Base-by-base conservation (phyloP, 2,329 filamentous ascomycete genomes). In the Exophiala sp. region DNA sequence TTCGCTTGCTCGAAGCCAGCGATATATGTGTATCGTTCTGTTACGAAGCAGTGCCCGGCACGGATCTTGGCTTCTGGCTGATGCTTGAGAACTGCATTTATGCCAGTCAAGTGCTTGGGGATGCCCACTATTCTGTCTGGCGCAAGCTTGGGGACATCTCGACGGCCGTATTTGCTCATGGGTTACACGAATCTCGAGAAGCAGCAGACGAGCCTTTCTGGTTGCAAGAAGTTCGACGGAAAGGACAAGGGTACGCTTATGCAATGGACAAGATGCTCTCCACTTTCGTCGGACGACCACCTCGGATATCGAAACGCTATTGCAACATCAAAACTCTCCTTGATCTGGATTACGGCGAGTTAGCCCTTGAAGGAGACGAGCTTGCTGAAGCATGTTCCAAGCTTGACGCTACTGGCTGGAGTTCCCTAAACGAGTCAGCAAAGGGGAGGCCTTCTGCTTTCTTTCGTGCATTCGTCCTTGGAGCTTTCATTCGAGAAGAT, bases 201-300 rank as follows among this genome's bases (percentile, higher is more conserved):
- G 62, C 66, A 75, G 20, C 66, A 68, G 50, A 64, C 65, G 2
- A 70, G 69, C 5, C 77, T 78, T 54, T 29, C 24, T 29, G 24
- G 24, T 29, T 29, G 24, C 2, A 29, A 8, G 24, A 29, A 4
- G 24, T 29, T 8, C 24, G 24, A 8, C 24, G 24, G 7, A 29
- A 8, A 29, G 24, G 24, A 29, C 24, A 5, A 29, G 71, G 71
- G 4, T 66, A 70, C 1, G 68, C 69, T 5, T 79, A 76, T 50
- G 72, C 72, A 5, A 71, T 70, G 3, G 77, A 79, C 52, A 79
- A 78, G 52, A 73, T 71, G 38, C 63, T 78, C 6, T 71, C 75
- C 1, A 73, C 77, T 1, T 79, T 79, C 48, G 69, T 78, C n/a
- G 77, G 77, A 3, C 69, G 77, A 2, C 77, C 77, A 3, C 75